Conservation (phyloP, 805 yeast species). For the Sugiyamaella mastotermitis region DNA sequence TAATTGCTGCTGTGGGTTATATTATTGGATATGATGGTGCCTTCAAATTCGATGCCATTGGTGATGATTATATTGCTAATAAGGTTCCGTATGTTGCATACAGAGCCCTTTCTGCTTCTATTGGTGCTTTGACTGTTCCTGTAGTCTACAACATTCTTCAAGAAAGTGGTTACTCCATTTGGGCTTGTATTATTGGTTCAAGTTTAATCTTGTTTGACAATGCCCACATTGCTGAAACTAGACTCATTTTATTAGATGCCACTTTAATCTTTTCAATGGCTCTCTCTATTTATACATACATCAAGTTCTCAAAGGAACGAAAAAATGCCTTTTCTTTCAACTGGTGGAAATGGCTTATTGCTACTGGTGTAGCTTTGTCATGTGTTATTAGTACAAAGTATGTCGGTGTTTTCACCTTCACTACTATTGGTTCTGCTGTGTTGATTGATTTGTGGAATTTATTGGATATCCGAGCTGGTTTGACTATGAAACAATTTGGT, state of each 20-base stretch:
- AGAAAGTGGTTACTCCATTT: conserved; percentile 72
- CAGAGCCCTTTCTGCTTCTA: conserved; percentile 71
- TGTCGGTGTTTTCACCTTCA: conserved; percentile 90
- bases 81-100: conserved; percentile 83
- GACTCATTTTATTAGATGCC: conserved; percentile 88
- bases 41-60: conserved; percentile 87
- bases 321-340: conserved; percentile 52
- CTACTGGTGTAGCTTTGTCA: conserved; percentile 82
- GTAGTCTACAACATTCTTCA: conserved; percentile 77
- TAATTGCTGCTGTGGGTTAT: conserved; percentile 87
- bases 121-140: conserved; percentile 80
- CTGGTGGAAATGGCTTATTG: conserved; percentile 86
- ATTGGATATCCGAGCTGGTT: conserved; percentile 64
- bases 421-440: conserved; percentile 84
- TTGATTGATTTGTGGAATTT: conserved; percentile 81
- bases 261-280: conserved; percentile 82
- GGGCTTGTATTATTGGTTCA: conserved; percentile 74
- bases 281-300: conserved; percentile 67
- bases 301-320: conserved; percentile 64
- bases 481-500: conserved; percentile 43
- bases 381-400: conserved; percentile 93
- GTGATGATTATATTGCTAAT: conserved; percentile 70
- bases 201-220: conserved; percentile 76
- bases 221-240: conserved; percentile 85
- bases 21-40: conserved; percentile 85